Evolutionary conservation across 2,329 filamentous ascomycete genomes (phyloP), one percentile per base, ranked within the genome.

Genomic region (Fusarium papillatum): DNA sequence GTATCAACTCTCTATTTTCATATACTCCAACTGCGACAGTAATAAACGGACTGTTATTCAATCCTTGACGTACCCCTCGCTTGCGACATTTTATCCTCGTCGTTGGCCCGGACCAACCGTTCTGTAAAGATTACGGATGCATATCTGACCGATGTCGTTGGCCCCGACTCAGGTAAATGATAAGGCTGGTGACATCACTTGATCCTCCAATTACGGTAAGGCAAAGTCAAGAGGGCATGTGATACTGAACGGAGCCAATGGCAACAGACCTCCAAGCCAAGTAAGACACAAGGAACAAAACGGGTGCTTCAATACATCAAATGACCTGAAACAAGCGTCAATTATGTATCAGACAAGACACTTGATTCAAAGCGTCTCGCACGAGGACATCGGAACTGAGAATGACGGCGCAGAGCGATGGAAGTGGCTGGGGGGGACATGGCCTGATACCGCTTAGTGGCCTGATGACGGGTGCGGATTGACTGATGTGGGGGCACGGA

Each of bases 401-500:
- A 60, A 60, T 38, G 57, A 16, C 57, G 31, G 53, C 53, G n/a
- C 53, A 59, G 31, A 34, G 53, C 57, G 36, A 60, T 24, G 57
- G 14, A 60, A 60, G 57, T 38, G 57, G 57, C 57, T 39, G 57
- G 36, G 53, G 57, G 36, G 53, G 7, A 24, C 31, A 60, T 38
- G 57, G 57, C 50, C 50, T 57, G 50, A 57, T 57, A 57, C 50
- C 50, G 50, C 50, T 57, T 34, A 57, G 50, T 57, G 50, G 50
- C 19, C 50, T 57, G 50, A 57, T 57, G 50, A 22, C 50, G 50
- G 29, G 26, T 13, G 26, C 29, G 22, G 31, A 60, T 38, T 38
- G 57, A 60, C 57, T 60, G 57, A 60, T 60, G 57, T 60, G 57
- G 57, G 57, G 57, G 57, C 22, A 16, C 50, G 57, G 57, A 60